Conservation (phyloP, 2,329 filamentous ascomycete species). For the Furcasterigmium furcatum region DNA sequence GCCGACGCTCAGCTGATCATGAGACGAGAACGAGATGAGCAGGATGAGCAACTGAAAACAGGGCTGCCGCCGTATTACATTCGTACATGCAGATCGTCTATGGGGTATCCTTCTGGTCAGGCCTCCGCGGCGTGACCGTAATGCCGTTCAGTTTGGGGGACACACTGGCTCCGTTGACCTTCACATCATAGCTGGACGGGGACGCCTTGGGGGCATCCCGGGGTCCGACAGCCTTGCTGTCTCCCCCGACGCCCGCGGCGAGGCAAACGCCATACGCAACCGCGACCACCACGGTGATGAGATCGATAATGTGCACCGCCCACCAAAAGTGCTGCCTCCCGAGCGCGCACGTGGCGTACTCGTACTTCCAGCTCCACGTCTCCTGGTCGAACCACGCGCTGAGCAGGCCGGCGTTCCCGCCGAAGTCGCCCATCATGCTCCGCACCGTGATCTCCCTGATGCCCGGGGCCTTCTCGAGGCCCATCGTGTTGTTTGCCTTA, state of each 20-base stretch:
- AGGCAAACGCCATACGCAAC: constrained; percentile 19
- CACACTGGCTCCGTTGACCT: too few species aligned
- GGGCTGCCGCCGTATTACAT: not conserved
- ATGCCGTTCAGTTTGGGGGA: too few species aligned
- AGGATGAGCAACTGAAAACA: not conserved
- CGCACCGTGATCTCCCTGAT: constrained; percentile 88
- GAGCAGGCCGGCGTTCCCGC: constrained; percentile 85
- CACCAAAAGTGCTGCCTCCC: constrained; percentile 95
- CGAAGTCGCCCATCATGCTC: constrained; percentile 97
- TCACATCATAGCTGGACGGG: too few species aligned
- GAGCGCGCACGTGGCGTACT: constrained; percentile 73
- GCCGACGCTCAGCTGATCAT: too few species aligned
- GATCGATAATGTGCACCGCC: constrained; percentile 74
- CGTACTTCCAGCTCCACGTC: constrained; percentile 74
- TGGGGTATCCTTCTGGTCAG: too few species aligned
- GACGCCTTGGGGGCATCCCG: too few species aligned
- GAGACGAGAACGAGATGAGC: too few species aligned
- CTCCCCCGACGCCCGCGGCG: not conserved
- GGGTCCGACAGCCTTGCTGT: too few species aligned
- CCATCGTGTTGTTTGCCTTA: constrained; percentile 32
- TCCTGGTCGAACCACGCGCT: constrained; percentile 84
- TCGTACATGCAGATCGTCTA: not conserved
- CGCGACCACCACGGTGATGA: constrained; percentile 37
- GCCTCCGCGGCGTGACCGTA: too few species aligned
- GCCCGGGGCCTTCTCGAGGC: constrained; percentile 48